A percentile compares a stretch with the other conserved stretches of the same genome.
These are phyloP conservation scores for Grosmannia serpens DNA, from an alignment of 2,329 filamentous ascomycete genomes.

Conservation along the genomic window DNA sequence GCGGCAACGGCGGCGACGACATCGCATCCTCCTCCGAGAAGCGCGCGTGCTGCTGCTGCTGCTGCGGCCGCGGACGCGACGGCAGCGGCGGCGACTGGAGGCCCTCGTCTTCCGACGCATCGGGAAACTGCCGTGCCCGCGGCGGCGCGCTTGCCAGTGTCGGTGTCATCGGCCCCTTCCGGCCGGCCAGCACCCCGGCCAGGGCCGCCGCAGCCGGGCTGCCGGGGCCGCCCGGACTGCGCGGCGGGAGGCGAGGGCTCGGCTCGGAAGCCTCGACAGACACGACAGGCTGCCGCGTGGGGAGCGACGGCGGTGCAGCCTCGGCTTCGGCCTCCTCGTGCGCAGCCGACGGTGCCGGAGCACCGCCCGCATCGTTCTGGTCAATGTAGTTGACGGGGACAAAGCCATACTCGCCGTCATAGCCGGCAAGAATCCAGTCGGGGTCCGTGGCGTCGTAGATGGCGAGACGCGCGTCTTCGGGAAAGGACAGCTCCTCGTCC, in stretches of 20 bases:
- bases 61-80: conserved; percentile 45
- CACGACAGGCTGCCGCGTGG: conserved; percentile 24
- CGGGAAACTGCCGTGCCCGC: conserved; percentile 48
- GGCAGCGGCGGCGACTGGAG: conserved; percentile 51
- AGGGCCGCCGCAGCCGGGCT: conserved; percentile 30
- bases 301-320: conserved; percentile 30
- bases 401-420: conserved; percentile 81
- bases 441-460: conserved; percentile 88
- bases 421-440: conserved; percentile 90
- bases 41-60: not conserved
- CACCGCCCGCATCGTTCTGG: conserved; percentile 12
- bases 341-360: conserved; percentile 22
- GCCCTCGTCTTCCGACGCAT: conserved; percentile 56
- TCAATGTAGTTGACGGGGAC: conserved; percentile 96
- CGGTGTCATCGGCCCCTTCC: conserved; percentile 35
- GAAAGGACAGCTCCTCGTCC: conserved; percentile 92
- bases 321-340: conserved; percentile 28
- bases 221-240: conserved; percentile 20
- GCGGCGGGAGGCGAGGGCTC: conserved; percentile 27
- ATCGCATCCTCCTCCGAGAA: not conserved
- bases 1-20: conserved; percentile 12
- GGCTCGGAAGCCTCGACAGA: conserved; percentile 23
- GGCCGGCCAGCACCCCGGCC: conserved; percentile 42
- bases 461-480: conserved; percentile 71
- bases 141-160: conserved; percentile 31